Evolutionary conservation across 78 protist species (phyloP).

Genomic region (Blattamonas nauphoetae): DNA sequence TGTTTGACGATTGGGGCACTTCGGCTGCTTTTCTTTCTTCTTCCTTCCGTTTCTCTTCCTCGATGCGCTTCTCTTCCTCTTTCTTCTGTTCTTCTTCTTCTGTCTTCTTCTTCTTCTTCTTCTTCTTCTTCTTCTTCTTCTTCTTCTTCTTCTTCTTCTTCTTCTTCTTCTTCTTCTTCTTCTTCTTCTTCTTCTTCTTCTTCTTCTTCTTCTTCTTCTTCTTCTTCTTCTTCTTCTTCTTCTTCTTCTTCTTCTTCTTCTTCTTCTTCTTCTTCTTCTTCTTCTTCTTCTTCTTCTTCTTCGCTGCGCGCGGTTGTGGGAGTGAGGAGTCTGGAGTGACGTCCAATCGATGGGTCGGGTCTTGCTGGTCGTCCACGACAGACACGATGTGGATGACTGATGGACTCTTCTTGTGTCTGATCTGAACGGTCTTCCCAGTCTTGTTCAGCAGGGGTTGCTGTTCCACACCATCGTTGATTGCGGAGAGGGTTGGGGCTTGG

Average conservation of each 20-base stretch:
- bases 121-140: not conserved
- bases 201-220: no score
- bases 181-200: no score
- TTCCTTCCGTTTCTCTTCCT: no score
- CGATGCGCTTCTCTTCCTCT: no score
- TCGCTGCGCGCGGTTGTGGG: not conserved
- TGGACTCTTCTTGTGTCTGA: not conserved
- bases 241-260: not conserved
- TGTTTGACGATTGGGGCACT: no score
- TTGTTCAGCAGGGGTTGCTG: not conserved
- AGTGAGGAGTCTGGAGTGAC: not conserved
- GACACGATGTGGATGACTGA: not conserved
- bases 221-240: no score
- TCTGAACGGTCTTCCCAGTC: not conserved
- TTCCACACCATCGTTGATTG: not conserved
- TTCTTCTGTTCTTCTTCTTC: not conserved
- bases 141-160: not conserved
- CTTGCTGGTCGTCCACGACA: not conserved
- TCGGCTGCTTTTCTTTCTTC: no score
- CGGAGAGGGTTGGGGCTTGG: no score
- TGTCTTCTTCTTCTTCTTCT: not conserved
- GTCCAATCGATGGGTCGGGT: no score
- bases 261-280: not conserved
- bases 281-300: not conserved
- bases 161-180: no score